Conservation (phyloP, 495 filamentous ascomycete species). For the Jackrogersella multiformis region DNA sequence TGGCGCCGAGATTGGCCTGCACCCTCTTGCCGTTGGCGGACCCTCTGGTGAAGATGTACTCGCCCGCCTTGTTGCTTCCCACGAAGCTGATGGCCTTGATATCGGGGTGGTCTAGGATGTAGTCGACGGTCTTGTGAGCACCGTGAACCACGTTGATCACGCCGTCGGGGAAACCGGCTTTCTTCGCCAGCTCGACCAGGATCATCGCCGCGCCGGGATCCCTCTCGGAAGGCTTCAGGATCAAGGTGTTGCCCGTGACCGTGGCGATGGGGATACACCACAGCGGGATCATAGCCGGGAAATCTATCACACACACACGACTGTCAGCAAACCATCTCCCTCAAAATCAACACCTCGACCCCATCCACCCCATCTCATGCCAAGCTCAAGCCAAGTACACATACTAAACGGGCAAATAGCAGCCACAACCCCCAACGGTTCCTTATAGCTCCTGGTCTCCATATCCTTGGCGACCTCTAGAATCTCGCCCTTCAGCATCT, state of each 20-base stretch:
- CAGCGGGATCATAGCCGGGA: slow-evolving; percentile 98
- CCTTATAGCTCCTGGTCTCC: slow-evolving; percentile 93
- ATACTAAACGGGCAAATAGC: slow-evolving; percentile 98
- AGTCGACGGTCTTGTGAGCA: slow-evolving; percentile 89
- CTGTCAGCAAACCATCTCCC: slow-evolving; percentile 26
- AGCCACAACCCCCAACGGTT: slow-evolving; percentile 93
- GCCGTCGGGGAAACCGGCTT: slow-evolving; percentile 93
- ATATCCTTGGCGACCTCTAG: slow-evolving; percentile 98
- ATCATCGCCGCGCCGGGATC: slow-evolving; percentile 99
- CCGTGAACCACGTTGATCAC: slow-evolving; percentile 97
- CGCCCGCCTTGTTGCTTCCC: slow-evolving; percentile 93
- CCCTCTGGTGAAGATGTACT: slow-evolving; percentile 93
- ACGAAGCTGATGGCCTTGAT: slow-evolving; percentile 99
- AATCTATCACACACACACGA: slow-evolving; percentile 71
- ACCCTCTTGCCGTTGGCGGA: slow-evolving; percentile 91
- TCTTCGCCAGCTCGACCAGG: slow-evolving; percentile 86
- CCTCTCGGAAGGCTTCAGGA: slow-evolving; percentile 97
- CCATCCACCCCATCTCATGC: too few species aligned
- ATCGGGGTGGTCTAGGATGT: slow-evolving; percentile 92
- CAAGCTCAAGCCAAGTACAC: too few species aligned
- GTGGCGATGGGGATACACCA: slow-evolving; percentile 98
- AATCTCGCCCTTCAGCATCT: slow-evolving; percentile 91
- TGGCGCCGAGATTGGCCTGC: slow-evolving; percentile 98
- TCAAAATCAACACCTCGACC: too few species aligned
- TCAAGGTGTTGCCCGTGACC: slow-evolving; percentile 90